Percentiles rank a stretch among this genome's conserved stretches.
Conservation (phyloP, 306 rosid genomes). For the Cucumis cinereus region DNA sequence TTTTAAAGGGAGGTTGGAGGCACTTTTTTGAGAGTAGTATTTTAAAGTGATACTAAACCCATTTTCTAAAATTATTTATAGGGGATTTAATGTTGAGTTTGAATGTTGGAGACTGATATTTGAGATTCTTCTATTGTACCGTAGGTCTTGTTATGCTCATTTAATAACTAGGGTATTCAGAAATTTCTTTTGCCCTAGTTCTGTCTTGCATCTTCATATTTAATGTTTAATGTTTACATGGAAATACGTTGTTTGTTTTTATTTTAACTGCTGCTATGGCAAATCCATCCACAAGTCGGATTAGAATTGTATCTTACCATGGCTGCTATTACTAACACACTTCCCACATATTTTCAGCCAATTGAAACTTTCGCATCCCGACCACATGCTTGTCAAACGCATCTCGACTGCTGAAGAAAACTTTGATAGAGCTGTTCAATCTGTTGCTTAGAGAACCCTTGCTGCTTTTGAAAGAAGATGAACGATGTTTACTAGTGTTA, state of each 20-base stretch:
- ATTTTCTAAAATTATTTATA: neutral
- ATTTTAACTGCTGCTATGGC: neutral
- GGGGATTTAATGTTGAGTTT: neutral
- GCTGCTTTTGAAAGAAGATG: conserved; percentile 1
- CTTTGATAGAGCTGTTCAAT: conserved; percentile 79
- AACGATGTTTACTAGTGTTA: neutral
- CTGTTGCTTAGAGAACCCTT: conserved; percentile 40
- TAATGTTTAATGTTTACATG: neutral
- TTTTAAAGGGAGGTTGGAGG: neutral
- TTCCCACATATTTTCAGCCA: conserved; percentile 52
- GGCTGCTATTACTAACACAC: neutral
- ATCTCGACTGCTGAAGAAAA: conserved; percentile 62
- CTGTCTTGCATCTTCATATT: neutral
- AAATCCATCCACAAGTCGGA: neutral
- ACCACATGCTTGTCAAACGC: conserved; percentile 75
- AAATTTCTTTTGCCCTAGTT: neutral
- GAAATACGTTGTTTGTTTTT: neutral
- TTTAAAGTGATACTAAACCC: neutral
- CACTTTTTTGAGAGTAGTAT: neutral
- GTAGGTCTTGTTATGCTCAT: neutral
- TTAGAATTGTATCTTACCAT: neutral
- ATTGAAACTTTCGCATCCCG: conserved; percentile 80
- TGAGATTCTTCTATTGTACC: neutral
- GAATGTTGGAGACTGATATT: neutral
- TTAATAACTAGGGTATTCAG: neutral